Base-by-base conservation (phyloP, 768 basidiomycete species). In the Hemileccinum impolitum region DNA sequence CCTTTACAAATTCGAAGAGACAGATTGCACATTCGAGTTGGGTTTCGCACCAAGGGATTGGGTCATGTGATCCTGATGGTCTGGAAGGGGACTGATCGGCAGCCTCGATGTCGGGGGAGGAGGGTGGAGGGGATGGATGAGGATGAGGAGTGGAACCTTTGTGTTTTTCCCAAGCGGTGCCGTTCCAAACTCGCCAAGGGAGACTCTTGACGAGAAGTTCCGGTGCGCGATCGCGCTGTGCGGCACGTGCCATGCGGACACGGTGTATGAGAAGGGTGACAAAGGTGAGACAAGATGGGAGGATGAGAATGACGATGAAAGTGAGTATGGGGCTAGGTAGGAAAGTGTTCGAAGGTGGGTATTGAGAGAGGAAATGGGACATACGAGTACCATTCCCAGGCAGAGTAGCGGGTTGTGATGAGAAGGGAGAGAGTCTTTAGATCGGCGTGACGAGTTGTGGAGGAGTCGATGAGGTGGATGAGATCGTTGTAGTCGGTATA, bases 1-100 rank as follows among this genome's bases (percentile, higher is more conserved):
- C 94, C 61, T 83, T 83, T 35, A 72, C 81, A 58, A 97, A 98
- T 53, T 85, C 81, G 51, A 79, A 88, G 48, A 98, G 76, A 65
- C 95, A 98, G 47, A 98, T 97, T 30, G 93, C 90, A 61, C 94
- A 98, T 65, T 98, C 92, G 45, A 78, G 63, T 60, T 94, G 90
- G 3, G 76, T 68, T 63, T 87, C 87, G 55, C 89, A 94, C 86
- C 90, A 91, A 3, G 82, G 78, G 46, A 80, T 79, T 23, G 75
- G 57, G 19, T 65, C 62, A 18, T 61, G 62, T 12, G 60, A 63
- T 13, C 62, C 55, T 9, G 62, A 58, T 5, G 59, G 57, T n/a
- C 58, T 47, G 23, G 65, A 43, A 44, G 56, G 39, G 30, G 48
- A 35, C 17, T 54, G 56, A 12, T 66, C 55, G 34, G 70, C 72